phyloP scores from a whole-genome alignment of 257 asterid species.

The Phtheirospermum japonicum region DNA sequence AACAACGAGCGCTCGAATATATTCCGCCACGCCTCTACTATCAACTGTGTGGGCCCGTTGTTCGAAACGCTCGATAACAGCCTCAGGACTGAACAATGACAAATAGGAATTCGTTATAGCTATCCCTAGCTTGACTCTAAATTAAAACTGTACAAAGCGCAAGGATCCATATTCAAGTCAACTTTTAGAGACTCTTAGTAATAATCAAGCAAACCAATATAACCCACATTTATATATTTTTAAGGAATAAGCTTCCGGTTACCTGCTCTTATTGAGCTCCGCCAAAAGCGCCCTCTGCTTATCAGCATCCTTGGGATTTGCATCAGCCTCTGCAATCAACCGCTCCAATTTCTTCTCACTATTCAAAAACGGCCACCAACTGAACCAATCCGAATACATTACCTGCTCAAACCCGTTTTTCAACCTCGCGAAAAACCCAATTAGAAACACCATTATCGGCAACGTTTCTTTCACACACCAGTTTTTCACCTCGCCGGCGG shows the following conservation, averaged over 20 bases:
- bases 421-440: constrained; percentile 56
- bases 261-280: constrained; percentile 93
- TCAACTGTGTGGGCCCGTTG: constrained; percentile 83
- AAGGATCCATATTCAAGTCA: background rate
- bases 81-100: constrained; percentile 63
- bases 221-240: background rate
- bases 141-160: background rate
- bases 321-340: constrained; percentile 79
- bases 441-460: constrained; percentile 58
- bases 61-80: constrained; percentile 91
- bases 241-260: no score
- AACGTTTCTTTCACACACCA: constrained; percentile 45
- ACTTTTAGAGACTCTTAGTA: background rate
- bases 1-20: constrained; percentile 79
- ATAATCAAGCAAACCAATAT: constrained; percentile 14
- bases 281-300: constrained; percentile 69
- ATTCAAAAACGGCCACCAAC: constrained; percentile 87
- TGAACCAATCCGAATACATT: constrained; percentile 55
- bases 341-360: constrained; percentile 75
- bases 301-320: constrained; percentile 69
- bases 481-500: constrained; percentile 27
- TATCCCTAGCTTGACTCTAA: constrained; percentile 1
- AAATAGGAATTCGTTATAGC: constrained; percentile 30
- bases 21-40: constrained; percentile 89
- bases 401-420: constrained; percentile 53